These are phyloP conservation scores for Takakia lepidozioides DNA, from an alignment of 225 moss, liverwort and hornwort species.

Conservation along the genomic window DNA sequence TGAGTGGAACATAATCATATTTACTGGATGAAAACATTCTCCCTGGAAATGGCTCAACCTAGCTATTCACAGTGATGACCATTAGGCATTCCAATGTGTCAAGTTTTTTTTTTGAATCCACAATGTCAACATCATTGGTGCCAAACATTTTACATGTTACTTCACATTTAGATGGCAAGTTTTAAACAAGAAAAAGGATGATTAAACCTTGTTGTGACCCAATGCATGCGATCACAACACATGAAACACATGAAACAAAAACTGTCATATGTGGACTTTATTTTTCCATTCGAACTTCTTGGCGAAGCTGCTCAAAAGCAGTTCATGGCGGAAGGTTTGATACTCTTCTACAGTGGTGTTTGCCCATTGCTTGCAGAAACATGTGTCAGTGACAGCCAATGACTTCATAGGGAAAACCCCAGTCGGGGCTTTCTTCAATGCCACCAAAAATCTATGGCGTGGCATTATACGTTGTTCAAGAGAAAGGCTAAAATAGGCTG, in stretches of 20 bases:
- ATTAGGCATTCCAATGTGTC: no score
- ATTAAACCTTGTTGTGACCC: no score
- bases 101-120: no score
- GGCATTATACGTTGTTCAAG: slow-evolving; percentile 67
- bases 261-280: slow-evolving; percentile 39
- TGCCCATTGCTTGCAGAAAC: slow-evolving; percentile 56
- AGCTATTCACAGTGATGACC: no score
- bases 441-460: slow-evolving; percentile 35
- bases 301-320: slow-evolving; percentile 47
- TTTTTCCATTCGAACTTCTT: slow-evolving; percentile 59
- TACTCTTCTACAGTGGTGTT: slow-evolving; percentile 41
- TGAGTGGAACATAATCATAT: no score
- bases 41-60: no score
- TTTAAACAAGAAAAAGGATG: no score
- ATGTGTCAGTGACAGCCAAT: slow-evolving; percentile 50
- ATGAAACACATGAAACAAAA: background rate
- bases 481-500: slow-evolving; percentile 75
- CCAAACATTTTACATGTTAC: no score
- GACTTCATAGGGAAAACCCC: slow-evolving; percentile 69
- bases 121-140: no score
- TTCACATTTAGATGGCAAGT: no score
- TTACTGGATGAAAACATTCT: no score
- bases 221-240: background rate
- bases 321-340: slow-evolving; percentile 45
- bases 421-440: slow-evolving; percentile 25